Conservation (phyloP, 2,329 filamentous ascomycete genomes). For the Rhynchosporium secalis region DNA sequence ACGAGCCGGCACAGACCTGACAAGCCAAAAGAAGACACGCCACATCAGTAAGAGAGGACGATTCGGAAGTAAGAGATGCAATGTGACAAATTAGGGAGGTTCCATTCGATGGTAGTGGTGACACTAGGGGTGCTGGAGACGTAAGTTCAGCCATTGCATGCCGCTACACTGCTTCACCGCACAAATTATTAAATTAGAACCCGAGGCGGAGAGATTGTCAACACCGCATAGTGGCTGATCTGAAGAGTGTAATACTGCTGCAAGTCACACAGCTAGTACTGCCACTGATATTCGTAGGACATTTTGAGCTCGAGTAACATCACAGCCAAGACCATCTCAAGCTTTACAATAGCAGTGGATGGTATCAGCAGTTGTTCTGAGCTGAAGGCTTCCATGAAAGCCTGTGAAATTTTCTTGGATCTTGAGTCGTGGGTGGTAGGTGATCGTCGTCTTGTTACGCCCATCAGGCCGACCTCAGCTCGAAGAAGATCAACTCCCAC, state of each 20-base stretch:
- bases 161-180: not conserved
- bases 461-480: not conserved
- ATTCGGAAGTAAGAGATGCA: not conserved
- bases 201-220: not conserved
- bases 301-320: not conserved
- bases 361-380: not conserved
- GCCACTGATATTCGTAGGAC: not conserved
- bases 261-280: not conserved
- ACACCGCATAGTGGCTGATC: not conserved
- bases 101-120: conserved; percentile 7
- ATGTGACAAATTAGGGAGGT: not conserved
- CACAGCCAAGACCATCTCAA: not conserved
- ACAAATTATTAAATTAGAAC: not conserved
- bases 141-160: too few relatives aligned
- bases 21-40: not conserved
- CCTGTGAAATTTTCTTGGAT: not conserved
- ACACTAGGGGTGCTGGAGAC: not conserved
- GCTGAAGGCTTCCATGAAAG: not conserved
- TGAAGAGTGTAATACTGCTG: not conserved
- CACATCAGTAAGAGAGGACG: not conserved
- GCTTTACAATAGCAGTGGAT: not conserved
- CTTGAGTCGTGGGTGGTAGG: not conserved
- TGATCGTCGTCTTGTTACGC: not conserved
- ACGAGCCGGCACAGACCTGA: not conserved
- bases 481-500: not conserved